These are phyloP conservation scores for Claviceps citrina DNA, from an alignment of 2,329 filamentous ascomycete species.

Conservation along the genomic window DNA sequence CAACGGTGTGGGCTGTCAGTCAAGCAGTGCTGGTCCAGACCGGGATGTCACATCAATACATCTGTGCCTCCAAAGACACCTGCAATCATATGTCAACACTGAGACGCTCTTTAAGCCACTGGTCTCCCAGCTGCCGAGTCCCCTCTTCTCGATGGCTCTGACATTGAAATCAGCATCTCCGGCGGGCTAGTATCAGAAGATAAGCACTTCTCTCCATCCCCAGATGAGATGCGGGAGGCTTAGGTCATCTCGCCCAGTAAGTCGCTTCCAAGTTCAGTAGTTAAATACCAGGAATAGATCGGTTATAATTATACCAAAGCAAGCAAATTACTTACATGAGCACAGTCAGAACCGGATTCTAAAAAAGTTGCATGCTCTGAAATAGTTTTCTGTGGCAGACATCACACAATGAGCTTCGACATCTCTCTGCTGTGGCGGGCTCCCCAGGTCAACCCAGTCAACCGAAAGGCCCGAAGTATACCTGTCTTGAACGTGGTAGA, in stretches of 20 bases:
- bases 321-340: background rate
- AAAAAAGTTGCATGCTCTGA: background rate
- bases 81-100: background rate
- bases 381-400: background rate
- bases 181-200: slow-evolving; percentile 2
- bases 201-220: background rate
- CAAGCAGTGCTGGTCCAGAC: background rate
- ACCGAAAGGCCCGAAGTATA: slow-evolving; percentile 65
- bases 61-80: background rate
- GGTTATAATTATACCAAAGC: background rate
- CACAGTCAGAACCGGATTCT: background rate
- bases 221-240: slow-evolving; percentile 3
- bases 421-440: slow-evolving; percentile 18
- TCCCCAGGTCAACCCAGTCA: slow-evolving; percentile 71
- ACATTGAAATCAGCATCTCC: background rate
- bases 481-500: slow-evolving; percentile 66
- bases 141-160: background rate
- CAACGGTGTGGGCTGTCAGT: background rate
- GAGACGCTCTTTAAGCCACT: background rate
- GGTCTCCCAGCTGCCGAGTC: background rate
- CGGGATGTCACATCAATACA: background rate
- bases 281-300: background rate
- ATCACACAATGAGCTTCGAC: slow-evolving; percentile 15
- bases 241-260: background rate
- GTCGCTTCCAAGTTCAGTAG: background rate